Base-by-base conservation (phyloP, 2,329 filamentous ascomycete species). In the Colletotrichum cereale region DNA sequence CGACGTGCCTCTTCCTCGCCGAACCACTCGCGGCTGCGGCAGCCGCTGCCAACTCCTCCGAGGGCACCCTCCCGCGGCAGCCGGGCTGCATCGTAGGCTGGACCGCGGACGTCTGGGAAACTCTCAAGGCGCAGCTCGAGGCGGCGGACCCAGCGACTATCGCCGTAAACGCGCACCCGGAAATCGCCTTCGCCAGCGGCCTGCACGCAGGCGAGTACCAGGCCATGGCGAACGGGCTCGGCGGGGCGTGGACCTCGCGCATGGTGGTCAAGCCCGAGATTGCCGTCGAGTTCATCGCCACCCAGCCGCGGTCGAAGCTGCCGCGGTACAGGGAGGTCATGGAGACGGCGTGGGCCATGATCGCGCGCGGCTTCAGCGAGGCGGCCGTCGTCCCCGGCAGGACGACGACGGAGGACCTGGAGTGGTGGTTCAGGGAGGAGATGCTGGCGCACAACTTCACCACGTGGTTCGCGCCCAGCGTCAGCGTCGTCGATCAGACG, bases 341-440 rank as follows among this genome's bases (percentile, higher is more conserved):
- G 81, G 84, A 86, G 76, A 87, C 85, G n/a, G 82, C 84, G 0
- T 87, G 85, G 85, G 84, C 84, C 0, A 83, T 86, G 71, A 86
- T 86, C 65, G 77, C 79, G 38, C 83, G 85, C 73, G 84, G 78
- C 0, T 86, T 86, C 67, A 86, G 84, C 71, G 81, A 80, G 75
- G 75, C 74, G 62, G 80, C 84, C 6, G 82, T 87, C 61, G 74
- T 74, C 24, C 84, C 86, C 0, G 84, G 83, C 0, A 71, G 73
- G 57, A 85, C 84, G 26, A 86, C 82, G 3, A 83, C 84, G 10
- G 64, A 78, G 78, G 85, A 86, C 67, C 79, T 87, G 3, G 84
- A 85, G 74, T 87, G 85, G 85, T 86, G 84, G 84, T 79, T 87
- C 77, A 80, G 85, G n/a, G 84, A 86, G 48, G 82, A 81, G 74